These are phyloP conservation scores for Dictyostelium intermedium DNA, from an alignment of 78 protist genomes.

Conservation along the genomic window DNA sequence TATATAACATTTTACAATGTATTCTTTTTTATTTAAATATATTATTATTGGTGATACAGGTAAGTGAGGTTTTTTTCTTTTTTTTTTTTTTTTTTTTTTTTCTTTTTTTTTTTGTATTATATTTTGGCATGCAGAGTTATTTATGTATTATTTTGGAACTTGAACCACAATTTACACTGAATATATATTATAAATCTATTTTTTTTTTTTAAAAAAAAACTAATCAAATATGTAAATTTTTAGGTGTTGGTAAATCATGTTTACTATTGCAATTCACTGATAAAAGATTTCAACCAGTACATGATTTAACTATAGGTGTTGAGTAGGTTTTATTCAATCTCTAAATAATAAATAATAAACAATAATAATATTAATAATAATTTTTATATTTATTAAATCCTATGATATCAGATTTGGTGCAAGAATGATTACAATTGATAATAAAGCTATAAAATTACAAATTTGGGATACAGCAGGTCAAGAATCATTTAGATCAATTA, in stretches of 20 bases:
- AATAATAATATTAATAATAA: background rate
- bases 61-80: background rate
- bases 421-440: slow-evolving; percentile 75
- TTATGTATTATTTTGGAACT: no score
- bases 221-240: background rate
- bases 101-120: no score
- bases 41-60: slow-evolving; percentile 99
- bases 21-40: slow-evolving; percentile 97
- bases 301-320: slow-evolving; percentile 99
- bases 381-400: no score
- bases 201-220: no score
- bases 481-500: slow-evolving; percentile 74
- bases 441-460: slow-evolving; percentile 86
- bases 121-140: no score
- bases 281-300: slow-evolving; percentile 97
- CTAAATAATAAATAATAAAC: background rate
- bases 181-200: no score
- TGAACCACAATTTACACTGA: no score
- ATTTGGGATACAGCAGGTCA: slow-evolving; percentile 88
- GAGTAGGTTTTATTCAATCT: slow-evolving; percentile 91
- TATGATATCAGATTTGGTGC: slow-evolving; percentile 83
- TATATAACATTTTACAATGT: background rate
- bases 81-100: background rate
- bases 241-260: slow-evolving; percentile 97
- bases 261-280: slow-evolving; percentile 98